Conservation (phyloP, 176 grass and related monocot species). For the Musa schizocarpa region DNA sequence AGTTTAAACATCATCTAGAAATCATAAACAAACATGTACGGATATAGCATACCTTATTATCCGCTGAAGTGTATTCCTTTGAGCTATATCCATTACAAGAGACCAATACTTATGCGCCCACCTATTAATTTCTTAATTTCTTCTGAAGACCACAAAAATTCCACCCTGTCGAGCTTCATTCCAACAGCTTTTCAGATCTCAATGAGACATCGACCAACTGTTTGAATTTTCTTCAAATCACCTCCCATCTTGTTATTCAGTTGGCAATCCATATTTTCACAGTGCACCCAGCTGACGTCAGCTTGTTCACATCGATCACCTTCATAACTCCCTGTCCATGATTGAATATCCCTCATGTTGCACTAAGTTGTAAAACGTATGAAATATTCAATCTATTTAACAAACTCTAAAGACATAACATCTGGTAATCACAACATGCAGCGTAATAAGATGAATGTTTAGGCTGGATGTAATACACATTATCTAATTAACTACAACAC, state of each 20-base stretch:
- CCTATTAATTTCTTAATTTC: constrained; percentile 70
- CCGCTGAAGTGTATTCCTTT: constrained; percentile 48
- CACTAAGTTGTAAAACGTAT: no score
- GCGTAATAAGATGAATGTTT: no score
- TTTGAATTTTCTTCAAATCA: constrained; percentile 64
- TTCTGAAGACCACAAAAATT: constrained; percentile 72
- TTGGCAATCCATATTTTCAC: constrained; percentile 80
- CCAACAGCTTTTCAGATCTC: constrained; percentile 78
- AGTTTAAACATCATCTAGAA: no score
- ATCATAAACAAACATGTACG: neutral
- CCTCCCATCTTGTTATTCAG: constrained; percentile 87
- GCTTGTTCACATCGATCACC: constrained; percentile 70
- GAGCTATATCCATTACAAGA: constrained; percentile 68
- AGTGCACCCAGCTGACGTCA: constrained; percentile 48
- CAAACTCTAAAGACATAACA: no score
- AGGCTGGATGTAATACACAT: no score
- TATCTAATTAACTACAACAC: no score
- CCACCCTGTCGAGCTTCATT: constrained; percentile 59
- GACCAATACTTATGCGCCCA: constrained; percentile 58
- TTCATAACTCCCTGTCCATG: constrained; percentile 53
- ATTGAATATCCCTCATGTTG: no score
- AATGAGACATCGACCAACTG: constrained; percentile 57
- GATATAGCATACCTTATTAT: constrained; percentile 44
- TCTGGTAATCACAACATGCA: no score
- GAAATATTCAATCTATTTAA: no score